Conservation (phyloP, 345 rosid species). For the Erodium maritimum region DNA sequence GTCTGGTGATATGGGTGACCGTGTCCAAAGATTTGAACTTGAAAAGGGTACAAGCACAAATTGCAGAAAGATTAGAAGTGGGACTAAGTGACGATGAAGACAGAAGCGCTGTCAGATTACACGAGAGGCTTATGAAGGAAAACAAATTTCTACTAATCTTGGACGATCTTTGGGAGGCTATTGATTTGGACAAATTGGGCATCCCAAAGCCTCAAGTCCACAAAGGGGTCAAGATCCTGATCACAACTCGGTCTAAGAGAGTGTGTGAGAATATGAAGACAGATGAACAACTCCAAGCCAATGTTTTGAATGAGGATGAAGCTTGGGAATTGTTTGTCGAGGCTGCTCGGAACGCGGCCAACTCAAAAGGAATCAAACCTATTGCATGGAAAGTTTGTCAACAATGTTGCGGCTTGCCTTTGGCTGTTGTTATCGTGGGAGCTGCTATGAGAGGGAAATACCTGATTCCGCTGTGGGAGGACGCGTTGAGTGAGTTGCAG, state of each 20-base stretch:
- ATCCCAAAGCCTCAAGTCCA: slow-evolving; percentile 12
- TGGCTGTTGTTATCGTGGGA: slow-evolving; percentile 35
- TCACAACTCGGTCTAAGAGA: slow-evolving; percentile 12
- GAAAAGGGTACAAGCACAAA: neutral
- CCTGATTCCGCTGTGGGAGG: slow-evolving; percentile 21
- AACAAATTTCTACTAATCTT: slow-evolving; percentile 20
- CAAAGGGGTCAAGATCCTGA: slow-evolving; percentile 10
- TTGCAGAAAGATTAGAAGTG: neutral
- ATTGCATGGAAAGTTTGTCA: slow-evolving; percentile 14
- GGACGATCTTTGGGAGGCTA: slow-evolving; percentile 23
- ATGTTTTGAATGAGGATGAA: slow-evolving; percentile 12
- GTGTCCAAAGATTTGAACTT: neutral
- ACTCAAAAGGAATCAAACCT: slow-evolving; percentile 15
- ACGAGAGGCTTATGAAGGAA: slow-evolving; percentile 4
- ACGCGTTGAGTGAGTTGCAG: slow-evolving; percentile 23
- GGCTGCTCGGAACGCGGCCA: slow-evolving; percentile 9
- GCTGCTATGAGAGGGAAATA: slow-evolving; percentile 25
- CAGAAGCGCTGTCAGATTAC: slow-evolving; percentile 12
- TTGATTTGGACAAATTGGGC: slow-evolving; percentile 15
- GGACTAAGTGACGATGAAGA: neutral
- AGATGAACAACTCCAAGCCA: slow-evolving; percentile 9
- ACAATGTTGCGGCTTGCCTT: slow-evolving; percentile 38
- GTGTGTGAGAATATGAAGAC: slow-evolving; percentile 20
- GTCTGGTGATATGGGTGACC: neutral
- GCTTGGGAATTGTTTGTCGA: slow-evolving; percentile 18